A percentile compares a stretch with the other conserved stretches of the same genome.
These are phyloP conservation scores for Didymella keratinophila DNA, from an alignment of 2,329 filamentous ascomycete genomes.

Conservation along the genomic window DNA sequence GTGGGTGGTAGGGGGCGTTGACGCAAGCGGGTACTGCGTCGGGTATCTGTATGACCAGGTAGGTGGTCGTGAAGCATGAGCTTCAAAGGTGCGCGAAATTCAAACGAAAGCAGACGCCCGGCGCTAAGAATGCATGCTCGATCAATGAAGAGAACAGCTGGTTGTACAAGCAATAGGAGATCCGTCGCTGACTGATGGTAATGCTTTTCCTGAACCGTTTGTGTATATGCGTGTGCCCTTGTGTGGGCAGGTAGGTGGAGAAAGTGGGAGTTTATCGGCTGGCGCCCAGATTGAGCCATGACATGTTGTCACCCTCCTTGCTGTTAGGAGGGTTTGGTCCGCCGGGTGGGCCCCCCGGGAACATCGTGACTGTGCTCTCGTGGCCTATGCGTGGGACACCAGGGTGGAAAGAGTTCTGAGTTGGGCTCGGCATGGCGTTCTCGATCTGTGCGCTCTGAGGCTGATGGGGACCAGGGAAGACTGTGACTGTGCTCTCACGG, in stretches of 20 bases:
- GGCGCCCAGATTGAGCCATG: constrained; percentile 76
- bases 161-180: constrained; percentile 30
- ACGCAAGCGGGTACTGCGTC: constrained; percentile 31
- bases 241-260: constrained; percentile 9
- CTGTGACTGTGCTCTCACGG: constrained; percentile 62
- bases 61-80: constrained; percentile 34
- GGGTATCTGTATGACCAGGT: constrained; percentile 49
- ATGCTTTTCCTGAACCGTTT: constrained; percentile 30
- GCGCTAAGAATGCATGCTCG: constrained; percentile 42
- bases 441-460: constrained; percentile 22
- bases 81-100: constrained; percentile 28
- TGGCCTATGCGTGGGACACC: constrained; percentile 60
- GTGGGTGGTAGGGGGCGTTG: constrained; percentile 11
- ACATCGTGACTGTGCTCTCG: constrained; percentile 59
- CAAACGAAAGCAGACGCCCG: constrained; percentile 33
- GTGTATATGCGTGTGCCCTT: constrained; percentile 22
- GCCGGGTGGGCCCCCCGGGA: constrained; percentile 52
- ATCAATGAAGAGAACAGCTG: constrained; percentile 29
- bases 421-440: constrained; percentile 51
- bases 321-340: constrained; percentile 26
- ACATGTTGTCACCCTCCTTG: constrained; percentile 67
- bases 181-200: constrained; percentile 29
- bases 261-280: constrained; percentile 27
- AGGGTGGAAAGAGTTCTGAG: constrained; percentile 59
- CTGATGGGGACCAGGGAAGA: constrained; percentile 39